Percentiles rank a stretch among this genome's conserved stretches.
Conservation (phyloP, 2,329 filamentous ascomycete genomes). For the Lojkania enalia region DNA sequence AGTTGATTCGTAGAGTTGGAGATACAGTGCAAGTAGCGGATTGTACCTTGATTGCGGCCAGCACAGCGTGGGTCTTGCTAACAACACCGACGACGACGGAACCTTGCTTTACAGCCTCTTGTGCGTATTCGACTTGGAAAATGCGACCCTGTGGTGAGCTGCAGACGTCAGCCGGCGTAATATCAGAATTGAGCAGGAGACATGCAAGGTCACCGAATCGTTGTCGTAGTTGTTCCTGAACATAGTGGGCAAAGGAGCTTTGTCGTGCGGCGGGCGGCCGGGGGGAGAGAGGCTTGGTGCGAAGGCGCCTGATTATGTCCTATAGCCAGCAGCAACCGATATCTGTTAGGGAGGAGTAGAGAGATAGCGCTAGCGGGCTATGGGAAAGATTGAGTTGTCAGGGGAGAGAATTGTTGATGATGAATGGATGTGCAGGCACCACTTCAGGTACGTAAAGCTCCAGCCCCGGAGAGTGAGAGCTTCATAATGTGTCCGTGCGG, state of each 20-base stretch:
- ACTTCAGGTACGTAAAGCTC: no score
- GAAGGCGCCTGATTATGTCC: no score
- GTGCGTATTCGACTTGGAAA: conserved; percentile 99
- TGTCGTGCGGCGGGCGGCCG: conserved; percentile 11
- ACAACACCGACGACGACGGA: conserved; percentile 96
- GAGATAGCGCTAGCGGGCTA: no score
- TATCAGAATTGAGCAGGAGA: conserved; percentile 10
- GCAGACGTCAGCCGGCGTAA: conserved; percentile 15
- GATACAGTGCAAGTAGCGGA: not conserved
- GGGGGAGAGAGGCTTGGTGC: no score
- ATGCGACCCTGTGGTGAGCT: conserved; percentile 99
- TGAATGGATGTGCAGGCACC: conserved; percentile 3
- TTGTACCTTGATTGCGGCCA: conserved; percentile 98
- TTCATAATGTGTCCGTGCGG: no score
- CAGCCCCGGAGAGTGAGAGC: not conserved
- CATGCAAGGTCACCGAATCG: conserved; percentile 98
- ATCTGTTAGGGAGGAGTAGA: no score
- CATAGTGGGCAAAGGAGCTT: conserved; percentile 75
- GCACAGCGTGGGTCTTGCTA: conserved; percentile 96
- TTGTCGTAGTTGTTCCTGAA: conserved; percentile 99
- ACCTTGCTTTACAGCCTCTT: conserved; percentile 98
- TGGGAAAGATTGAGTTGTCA: not conserved
- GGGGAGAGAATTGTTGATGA: not conserved
- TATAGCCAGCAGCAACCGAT: no score
- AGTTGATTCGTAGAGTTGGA: conserved; percentile 13